Percentiles rank a stretch among this genome's conserved stretches.
phyloP scores from a whole-genome alignment of 192 early-diverging fungal genomes.

The Geosiphon pyriformis region DNA sequence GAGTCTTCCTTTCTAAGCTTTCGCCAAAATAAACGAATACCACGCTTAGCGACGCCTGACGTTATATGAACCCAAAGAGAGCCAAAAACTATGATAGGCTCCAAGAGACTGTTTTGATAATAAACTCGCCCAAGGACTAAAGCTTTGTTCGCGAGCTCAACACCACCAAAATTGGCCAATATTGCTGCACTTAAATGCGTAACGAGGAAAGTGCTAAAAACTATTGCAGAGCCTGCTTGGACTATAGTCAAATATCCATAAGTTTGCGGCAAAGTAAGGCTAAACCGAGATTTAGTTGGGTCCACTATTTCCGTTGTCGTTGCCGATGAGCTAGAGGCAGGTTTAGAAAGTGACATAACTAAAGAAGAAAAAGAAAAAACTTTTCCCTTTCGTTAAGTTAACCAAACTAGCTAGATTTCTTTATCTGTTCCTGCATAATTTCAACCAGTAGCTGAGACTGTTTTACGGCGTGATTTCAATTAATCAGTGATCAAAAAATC shows the following conservation, averaged over 20 bases:
- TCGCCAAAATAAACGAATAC: conserved; percentile 33
- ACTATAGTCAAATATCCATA: conserved; percentile 16
- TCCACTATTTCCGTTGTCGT: not conserved
- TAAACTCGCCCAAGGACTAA: conserved; percentile 39
- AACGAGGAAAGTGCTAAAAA: conserved; percentile 30
- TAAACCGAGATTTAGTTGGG: not conserved
- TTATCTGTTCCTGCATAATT: too few relatives aligned
- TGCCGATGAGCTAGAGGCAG: not conserved
- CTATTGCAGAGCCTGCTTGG: conserved; percentile 28
- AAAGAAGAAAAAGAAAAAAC: not conserved
- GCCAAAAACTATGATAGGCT: conserved; percentile 37
- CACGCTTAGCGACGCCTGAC: conserved; percentile 23
- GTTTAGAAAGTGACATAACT: conserved; percentile 5
- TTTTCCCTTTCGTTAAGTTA: too few relatives aligned
- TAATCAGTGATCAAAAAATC: too few relatives aligned
- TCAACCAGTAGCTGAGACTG: too few relatives aligned
- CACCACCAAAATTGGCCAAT: conserved; percentile 31
- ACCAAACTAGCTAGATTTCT: too few relatives aligned
- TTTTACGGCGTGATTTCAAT: too few relatives aligned
- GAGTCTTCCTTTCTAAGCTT: conserved; percentile 22
- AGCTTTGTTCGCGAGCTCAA: conserved; percentile 37
- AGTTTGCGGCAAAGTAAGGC: not conserved
- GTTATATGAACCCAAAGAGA: conserved; percentile 31
- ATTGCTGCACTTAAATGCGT: conserved; percentile 33
- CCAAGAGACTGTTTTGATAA: conserved; percentile 37